Percentiles rank a stretch among this genome's conserved stretches.
These are phyloP conservation scores for Hysterangium stoloniferum DNA, from an alignment of 768 basidiomycete genomes.

Conservation along the genomic window DNA sequence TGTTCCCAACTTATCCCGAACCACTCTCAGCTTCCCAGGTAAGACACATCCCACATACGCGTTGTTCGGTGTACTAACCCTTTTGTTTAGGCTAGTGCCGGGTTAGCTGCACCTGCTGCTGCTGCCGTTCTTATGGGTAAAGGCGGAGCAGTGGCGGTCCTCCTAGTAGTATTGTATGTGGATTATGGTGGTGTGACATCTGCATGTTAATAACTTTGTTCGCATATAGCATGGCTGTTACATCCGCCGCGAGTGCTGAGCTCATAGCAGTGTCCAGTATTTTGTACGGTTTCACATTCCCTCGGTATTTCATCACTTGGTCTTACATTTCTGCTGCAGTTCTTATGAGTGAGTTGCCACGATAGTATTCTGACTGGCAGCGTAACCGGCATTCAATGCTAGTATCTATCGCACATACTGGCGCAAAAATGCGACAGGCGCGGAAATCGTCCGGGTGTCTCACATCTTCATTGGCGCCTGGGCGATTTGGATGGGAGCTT, in stretches of 20 bases:
- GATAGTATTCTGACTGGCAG: neutral
- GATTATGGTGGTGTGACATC: neutral
- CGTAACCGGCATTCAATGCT: neutral
- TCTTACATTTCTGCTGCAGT: slow-evolving; percentile 18
- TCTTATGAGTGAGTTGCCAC: slow-evolving; percentile 37
- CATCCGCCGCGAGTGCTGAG: slow-evolving; percentile 38
- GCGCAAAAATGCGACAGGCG: slow-evolving; percentile 28
- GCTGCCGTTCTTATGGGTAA: slow-evolving; percentile 40
- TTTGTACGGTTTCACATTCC: slow-evolving; percentile 27
- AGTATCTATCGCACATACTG: slow-evolving; percentile 31
- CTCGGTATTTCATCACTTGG: slow-evolving; percentile 7
- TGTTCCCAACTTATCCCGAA: slow-evolving; percentile 46
- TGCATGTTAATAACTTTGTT: neutral
- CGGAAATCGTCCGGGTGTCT: slow-evolving; percentile 33
- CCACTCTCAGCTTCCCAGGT: slow-evolving; percentile 26
- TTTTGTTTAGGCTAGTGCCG: slow-evolving; percentile 29
- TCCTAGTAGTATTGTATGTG: slow-evolving; percentile 35
- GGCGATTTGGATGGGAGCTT: slow-evolving; percentile 38
- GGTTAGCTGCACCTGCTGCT: slow-evolving; percentile 39
- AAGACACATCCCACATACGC: neutral
- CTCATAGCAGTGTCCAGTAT: slow-evolving; percentile 37
- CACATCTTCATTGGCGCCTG: slow-evolving; percentile 36
- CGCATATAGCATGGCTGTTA: slow-evolving; percentile 36
- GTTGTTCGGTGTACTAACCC: neutral
- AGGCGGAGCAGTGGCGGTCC: slow-evolving; percentile 35